Evolutionary conservation across 306 rosid species (phyloP).

Genomic region (Begonia loranthoides): DNA sequence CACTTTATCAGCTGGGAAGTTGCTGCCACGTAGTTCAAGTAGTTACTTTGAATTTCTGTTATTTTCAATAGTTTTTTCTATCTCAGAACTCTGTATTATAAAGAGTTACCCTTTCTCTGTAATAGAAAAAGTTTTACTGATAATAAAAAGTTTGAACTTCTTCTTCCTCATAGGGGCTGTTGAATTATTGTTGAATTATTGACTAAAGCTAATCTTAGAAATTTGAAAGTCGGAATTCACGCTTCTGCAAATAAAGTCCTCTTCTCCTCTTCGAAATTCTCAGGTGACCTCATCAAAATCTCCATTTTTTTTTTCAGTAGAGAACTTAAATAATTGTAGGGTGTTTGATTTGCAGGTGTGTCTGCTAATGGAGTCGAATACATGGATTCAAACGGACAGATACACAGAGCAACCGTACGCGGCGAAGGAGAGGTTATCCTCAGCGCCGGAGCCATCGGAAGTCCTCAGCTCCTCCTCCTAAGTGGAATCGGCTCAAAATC

Average conservation of each 20-base stretch:
- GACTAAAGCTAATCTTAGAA: constrained; percentile 3
- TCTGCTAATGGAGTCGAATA: constrained; percentile 16
- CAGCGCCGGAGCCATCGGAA: constrained; percentile 23
- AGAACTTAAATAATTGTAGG: no score
- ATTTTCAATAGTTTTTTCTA: no score
- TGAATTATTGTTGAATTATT: constrained; percentile 21
- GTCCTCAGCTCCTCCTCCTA: constrained; percentile 20
- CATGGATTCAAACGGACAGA: constrained; percentile 10
- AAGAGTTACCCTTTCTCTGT: no score
- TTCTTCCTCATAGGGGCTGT: no score
- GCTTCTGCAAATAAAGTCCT: constrained; percentile 11
- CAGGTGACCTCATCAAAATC: neutral
- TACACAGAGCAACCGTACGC: constrained; percentile 11
- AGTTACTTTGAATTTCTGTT: no score
- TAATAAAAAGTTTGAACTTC: no score
- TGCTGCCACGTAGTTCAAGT: no score
- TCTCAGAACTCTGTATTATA: no score
- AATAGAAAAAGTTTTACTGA: no score
- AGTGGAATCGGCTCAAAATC: constrained; percentile 18
- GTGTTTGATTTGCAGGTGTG: no score
- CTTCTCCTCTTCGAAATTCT: constrained; percentile 10
- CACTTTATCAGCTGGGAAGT: no score
- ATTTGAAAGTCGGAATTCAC: constrained; percentile 8
- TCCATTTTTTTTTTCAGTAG: no score
- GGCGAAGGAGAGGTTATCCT: constrained; percentile 14